Evolutionary conservation across 345 rosid species (phyloP), one percentile per base, ranked within the genome.

Genomic region (Linum trigynum): DNA sequence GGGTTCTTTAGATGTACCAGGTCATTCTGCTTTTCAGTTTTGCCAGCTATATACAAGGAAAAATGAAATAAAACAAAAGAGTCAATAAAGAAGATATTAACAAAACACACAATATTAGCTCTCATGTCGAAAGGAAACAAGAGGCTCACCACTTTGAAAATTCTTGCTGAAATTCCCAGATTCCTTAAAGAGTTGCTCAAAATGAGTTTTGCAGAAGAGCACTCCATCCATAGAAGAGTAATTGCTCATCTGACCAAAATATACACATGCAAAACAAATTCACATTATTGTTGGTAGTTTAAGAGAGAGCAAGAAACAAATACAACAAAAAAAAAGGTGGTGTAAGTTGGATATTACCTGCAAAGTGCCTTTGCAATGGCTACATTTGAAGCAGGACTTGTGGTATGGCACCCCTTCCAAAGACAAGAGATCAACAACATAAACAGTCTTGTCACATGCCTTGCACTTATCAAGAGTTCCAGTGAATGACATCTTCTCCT

Each of bases 151-250:
- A 57, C 86, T 66, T 64, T 85, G 96, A 50, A 95, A 95, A 64
- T 91, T 95, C 86, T 91, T 95, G 83, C 90, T 91, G 79, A 87
- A 95, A 85, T 91, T 86, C 70, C 97, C 99, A 71, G 97, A 89
- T 82, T 95, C 99, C 82, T 91, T 95, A 83, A 87, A 95, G 55
- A 95, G 91, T 69, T 91, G 99, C 81, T 95, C 97, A 59, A 91
- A 95, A 74, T 95, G 99, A 75, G 95, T 59, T 86, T 82, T 95
- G 87, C 99, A 95, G 71, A 85, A 95, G 65, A 95, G 83, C 72
- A 95, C 88, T 57, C 97, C 99, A 65, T 95, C 99, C 97, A 95
- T 95, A 69, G 96, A 91, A 53, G 95, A 91, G 78, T 95, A 95
- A 83, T 87, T 89, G 83, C 96, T 89, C 94, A 95, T 95, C 99